A percentile compares a stretch with the other conserved stretches of the same genome.
Conservation (phyloP, 371 early-diverging fungal species). For the Mortierella sp. region DNA sequence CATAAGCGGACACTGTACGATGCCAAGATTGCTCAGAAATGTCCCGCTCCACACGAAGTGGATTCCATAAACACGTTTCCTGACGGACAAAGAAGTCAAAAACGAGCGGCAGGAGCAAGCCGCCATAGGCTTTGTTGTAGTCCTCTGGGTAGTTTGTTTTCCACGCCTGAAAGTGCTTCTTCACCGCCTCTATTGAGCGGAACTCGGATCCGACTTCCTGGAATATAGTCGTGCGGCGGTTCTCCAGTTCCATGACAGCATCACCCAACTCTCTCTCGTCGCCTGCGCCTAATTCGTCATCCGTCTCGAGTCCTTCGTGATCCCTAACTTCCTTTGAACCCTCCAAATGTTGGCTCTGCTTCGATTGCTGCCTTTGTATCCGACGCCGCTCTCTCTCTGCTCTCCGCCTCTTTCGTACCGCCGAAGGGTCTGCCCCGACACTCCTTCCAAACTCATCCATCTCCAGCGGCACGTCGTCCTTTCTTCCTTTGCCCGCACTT, state of each 20-base stretch:
- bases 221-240: slow-evolving; percentile 37
- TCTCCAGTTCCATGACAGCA: slow-evolving; percentile 34
- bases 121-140: slow-evolving; percentile 77
- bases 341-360: neutral
- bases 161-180: slow-evolving; percentile 73
- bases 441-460: slow-evolving; percentile 65
- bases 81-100: slow-evolving; percentile 76
- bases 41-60: slow-evolving; percentile 61
- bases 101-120: slow-evolving; percentile 72
- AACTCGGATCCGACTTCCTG: slow-evolving; percentile 70
- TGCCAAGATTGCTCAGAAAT: slow-evolving; percentile 55
- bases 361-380: slow-evolving; percentile 11
- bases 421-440: slow-evolving; percentile 40
- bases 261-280: slow-evolving; percentile 55
- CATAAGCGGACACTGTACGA: slow-evolving; percentile 28
- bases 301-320: slow-evolving; percentile 63
- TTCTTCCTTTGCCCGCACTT: slow-evolving; percentile 2
- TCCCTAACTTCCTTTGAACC: neutral
- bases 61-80: slow-evolving; percentile 72
- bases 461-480: slow-evolving; percentile 31
- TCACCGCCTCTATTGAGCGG: slow-evolving; percentile 61
- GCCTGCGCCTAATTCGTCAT: slow-evolving; percentile 62
- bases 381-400: slow-evolving; percentile 41
- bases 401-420: slow-evolving; percentile 51
- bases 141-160: slow-evolving; percentile 69